These are phyloP conservation scores for Exophiala phaeomuriformis DNA, from an alignment of 2,329 filamentous ascomycete species.

Conservation along the genomic window DNA sequence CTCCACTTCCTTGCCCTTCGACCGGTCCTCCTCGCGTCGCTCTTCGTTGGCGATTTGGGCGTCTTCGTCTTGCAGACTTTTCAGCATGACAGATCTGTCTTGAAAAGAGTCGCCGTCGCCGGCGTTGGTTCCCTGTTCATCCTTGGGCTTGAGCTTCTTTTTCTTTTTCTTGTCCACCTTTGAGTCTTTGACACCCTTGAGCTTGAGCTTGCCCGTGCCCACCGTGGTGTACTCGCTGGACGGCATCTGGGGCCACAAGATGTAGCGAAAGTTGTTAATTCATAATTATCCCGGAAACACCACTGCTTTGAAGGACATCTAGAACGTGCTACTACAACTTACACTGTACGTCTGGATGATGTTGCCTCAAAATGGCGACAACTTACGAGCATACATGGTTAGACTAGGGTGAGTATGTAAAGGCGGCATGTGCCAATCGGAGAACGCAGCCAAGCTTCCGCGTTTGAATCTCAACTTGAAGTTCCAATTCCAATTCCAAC, in stretches of 20 bases:
- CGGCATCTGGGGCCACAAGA: conserved; percentile 4
- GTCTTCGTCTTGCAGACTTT: conserved; percentile 23
- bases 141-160: conserved; percentile 38
- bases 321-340: not conserved
- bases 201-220: conserved; percentile 61
- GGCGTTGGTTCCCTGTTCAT: not conserved
- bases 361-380: too few relatives aligned
- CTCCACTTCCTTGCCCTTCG: conserved; percentile 27
- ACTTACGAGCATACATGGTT: too few relatives aligned
- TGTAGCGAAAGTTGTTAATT: not conserved
- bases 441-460: too few relatives aligned
- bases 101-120: conserved; percentile 8
- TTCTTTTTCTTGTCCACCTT: conserved; percentile 46
- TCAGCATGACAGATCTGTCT: conserved; percentile 25
- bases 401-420: too few relatives aligned
- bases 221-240: conserved; percentile 15
- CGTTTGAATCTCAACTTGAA: too few relatives aligned
- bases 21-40: conserved; percentile 23
- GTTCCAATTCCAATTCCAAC: too few relatives aligned
- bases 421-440: too few relatives aligned
- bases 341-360: too few relatives aligned
- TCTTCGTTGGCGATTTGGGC: conserved; percentile 27
- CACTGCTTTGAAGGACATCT: not conserved
- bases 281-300: not conserved
- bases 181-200: conserved; percentile 66